Percentiles rank a stretch among this genome's conserved stretches.
phyloP scores from a whole-genome alignment of 2,329 filamentous ascomycete genomes.

The Echinosphaeria canescens region DNA sequence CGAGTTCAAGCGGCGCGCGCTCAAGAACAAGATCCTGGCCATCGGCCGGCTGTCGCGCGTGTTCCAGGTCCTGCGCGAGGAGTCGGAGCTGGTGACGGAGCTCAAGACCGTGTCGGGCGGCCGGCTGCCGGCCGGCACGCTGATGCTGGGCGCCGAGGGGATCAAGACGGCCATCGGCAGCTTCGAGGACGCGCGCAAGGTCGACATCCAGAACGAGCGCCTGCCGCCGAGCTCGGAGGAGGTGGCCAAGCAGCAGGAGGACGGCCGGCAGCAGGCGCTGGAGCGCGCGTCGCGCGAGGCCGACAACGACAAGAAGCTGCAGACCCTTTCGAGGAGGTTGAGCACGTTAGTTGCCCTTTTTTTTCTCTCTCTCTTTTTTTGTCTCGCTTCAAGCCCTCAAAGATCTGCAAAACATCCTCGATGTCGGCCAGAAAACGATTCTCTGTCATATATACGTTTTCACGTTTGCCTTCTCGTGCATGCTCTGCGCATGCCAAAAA shows the following conservation, averaged over 20 bases:
- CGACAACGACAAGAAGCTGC: conserved; percentile 76
- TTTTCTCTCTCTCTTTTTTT: neutral
- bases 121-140: conserved; percentile 76
- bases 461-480: too few species aligned
- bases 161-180: conserved; percentile 97
- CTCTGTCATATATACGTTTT: too few species aligned
- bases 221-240: conserved; percentile 86
- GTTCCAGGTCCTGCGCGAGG: conserved; percentile 94
- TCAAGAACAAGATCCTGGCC: conserved; percentile 99
- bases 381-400: too few species aligned
- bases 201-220: conserved; percentile 91
- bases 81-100: conserved; percentile 91
- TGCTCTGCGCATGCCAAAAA: too few species aligned
- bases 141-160: conserved; percentile 95
- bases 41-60: conserved; percentile 93
- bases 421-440: too few species aligned
- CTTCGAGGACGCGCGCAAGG: conserved; percentile 93
- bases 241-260: conserved; percentile 62
- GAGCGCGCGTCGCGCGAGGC: conserved; percentile 75
- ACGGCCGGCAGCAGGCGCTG: conserved; percentile 62
- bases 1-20: conserved; percentile 85
- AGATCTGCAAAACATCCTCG: too few species aligned
- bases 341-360: conserved; percentile 73
- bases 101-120: conserved; percentile 93
- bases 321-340: conserved; percentile 71